A percentile compares a stretch with the other conserved stretches of the same genome.
Evolutionary conservation across 768 basidiomycete species (phyloP).

Genomic region (Mycena alexandri): DNA sequence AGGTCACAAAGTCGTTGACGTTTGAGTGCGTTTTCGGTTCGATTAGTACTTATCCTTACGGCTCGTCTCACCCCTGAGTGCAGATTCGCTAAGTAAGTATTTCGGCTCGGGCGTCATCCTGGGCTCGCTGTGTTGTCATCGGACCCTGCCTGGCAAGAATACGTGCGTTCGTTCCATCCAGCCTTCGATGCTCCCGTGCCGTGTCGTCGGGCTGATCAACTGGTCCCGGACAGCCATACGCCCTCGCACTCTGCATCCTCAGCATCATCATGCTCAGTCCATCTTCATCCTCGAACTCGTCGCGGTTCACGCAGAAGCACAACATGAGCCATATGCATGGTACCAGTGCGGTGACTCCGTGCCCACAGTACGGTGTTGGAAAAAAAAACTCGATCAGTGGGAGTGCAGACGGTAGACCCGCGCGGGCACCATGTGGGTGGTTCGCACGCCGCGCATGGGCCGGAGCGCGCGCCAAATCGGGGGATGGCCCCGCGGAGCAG

Average conservation of each 20-base stretch:
- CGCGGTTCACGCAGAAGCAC: too few species aligned
- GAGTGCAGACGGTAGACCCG: too few species aligned
- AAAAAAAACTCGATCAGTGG: too few species aligned
- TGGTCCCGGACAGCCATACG: constrained; percentile 70
- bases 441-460: constrained; percentile 79
- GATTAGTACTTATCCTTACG: too few species aligned
- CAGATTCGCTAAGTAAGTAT: too few species aligned
- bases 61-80: too few species aligned
- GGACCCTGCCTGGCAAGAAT: constrained; percentile 79
- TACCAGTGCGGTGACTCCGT: too few species aligned
- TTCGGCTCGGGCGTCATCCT: constrained; percentile 94
- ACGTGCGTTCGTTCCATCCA: constrained; percentile 57
- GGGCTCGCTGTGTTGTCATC: too few species aligned
- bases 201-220: not conserved
- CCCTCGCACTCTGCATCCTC: constrained; percentile 83
- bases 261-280: constrained; percentile 84
- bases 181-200: constrained; percentile 40
- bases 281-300: constrained; percentile 87
- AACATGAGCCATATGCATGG: too few species aligned
- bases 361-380: too few species aligned
- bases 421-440: constrained; percentile 74
- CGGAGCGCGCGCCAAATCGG: constrained; percentile 53
- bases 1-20: constrained; percentile 7
- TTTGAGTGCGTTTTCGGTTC: constrained; percentile 75
- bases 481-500: constrained; percentile 47